Conservation (phyloP, 176 grass and related monocot genomes). For the Cenchrus fungigraminus region DNA sequence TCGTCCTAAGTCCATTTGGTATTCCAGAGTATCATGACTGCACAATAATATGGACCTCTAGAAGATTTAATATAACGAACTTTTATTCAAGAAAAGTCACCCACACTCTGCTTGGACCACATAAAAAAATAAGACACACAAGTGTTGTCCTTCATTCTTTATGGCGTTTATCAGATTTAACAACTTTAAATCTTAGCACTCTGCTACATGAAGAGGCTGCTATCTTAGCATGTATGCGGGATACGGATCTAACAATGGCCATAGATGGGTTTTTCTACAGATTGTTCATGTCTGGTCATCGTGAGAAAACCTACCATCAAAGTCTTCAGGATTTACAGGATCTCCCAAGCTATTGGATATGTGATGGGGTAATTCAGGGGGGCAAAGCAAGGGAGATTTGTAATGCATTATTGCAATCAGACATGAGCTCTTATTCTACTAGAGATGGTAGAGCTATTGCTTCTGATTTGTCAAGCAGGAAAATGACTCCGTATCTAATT, state of each 20-base stretch:
- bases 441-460: too few relatives aligned
- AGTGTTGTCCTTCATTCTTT: too few relatives aligned
- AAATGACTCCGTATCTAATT: too few relatives aligned
- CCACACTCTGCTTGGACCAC: too few relatives aligned
- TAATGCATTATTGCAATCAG: background rate
- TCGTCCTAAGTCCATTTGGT: background rate
- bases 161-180: background rate
- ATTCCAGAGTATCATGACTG: background rate
- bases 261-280: background rate
- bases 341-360: conserved; percentile 20
- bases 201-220: background rate
- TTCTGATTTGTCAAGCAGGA: too few relatives aligned
- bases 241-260: accelerated
- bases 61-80: background rate
- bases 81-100: too few relatives aligned
- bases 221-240: background rate
- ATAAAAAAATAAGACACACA: too few relatives aligned
- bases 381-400: background rate
- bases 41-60: conserved; percentile 9
- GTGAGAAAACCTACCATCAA: too few relatives aligned
- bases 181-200: background rate
- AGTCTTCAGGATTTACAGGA: too few relatives aligned
- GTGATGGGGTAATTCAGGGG: background rate
- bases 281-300: too few relatives aligned
- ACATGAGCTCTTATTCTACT: too few relatives aligned